Evolutionary conservation across 2,329 filamentous ascomycete species (phyloP).

Genomic region (Fusarium duplospermum): DNA sequence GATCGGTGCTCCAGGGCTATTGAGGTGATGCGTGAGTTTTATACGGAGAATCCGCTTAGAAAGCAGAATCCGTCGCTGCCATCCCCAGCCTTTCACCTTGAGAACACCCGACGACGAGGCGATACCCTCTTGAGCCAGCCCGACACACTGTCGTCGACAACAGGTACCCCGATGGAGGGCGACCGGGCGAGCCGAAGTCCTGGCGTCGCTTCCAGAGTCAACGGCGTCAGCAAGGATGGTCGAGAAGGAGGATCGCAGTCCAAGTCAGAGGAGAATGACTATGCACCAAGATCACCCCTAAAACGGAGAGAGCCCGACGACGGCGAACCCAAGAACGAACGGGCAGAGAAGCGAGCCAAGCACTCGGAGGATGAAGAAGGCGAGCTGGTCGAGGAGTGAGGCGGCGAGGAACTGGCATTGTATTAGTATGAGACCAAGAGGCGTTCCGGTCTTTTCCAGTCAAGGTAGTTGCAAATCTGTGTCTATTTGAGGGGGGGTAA

Average conservation of each 20-base stretch:
- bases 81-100: conserved; percentile 67
- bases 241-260: conserved; percentile 49
- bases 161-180: conserved; percentile 60
- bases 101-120: conserved; percentile 65
- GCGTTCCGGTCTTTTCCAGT: conserved; percentile 35
- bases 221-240: conserved; percentile 53
- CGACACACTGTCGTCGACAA: conserved; percentile 60
- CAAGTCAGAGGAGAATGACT: conserved; percentile 47
- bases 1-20: conserved; percentile 78
- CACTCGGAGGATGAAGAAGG: conserved; percentile 63
- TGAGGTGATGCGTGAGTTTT: conserved; percentile 78
- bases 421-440: conserved; percentile 35
- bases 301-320: conserved; percentile 59
- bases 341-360: conserved; percentile 57
- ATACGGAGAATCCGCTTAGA: conserved; percentile 71
- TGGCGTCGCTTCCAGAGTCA: conserved; percentile 55
- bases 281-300: conserved; percentile 50
- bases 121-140: conserved; percentile 56
- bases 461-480: conserved; percentile 15
- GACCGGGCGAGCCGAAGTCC: conserved; percentile 65
- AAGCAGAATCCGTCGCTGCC: conserved; percentile 66
- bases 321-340: conserved; percentile 47
- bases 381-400: conserved; percentile 55
- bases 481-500: conserved; percentile 18
- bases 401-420: conserved; percentile 14